These are phyloP conservation scores for Nannochloropsis granulata DNA, from an alignment of 108 stramenopile genomes.

Conservation along the genomic window DNA sequence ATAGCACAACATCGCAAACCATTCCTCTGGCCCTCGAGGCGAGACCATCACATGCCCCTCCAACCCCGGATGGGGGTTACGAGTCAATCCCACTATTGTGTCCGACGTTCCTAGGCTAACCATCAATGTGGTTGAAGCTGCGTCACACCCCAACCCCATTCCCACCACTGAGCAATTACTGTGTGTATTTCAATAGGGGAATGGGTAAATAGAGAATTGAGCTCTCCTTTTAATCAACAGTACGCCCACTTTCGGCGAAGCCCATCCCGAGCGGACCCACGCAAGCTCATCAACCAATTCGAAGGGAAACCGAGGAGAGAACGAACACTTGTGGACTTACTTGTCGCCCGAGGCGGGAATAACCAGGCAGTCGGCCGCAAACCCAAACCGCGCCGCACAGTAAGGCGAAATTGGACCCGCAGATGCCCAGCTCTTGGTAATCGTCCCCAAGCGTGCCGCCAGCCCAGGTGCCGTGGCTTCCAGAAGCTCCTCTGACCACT, in stretches of 20 bases:
- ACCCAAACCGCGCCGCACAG: background rate
- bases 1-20: constrained; percentile 31
- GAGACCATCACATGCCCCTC: constrained; percentile 32
- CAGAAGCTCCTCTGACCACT: constrained; percentile 6
- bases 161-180: constrained; percentile 13
- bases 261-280: background rate
- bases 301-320: background rate
- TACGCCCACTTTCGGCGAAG: background rate
- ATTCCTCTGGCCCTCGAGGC: constrained; percentile 3
- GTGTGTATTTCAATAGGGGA: constrained; percentile 2
- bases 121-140: constrained; percentile 4
- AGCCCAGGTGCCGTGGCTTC: constrained; percentile 16
- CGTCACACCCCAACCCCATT: constrained; percentile 2
- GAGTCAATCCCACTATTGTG: constrained; percentile 22
- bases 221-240: background rate
- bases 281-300: background rate
- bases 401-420: background rate
- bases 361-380: background rate
- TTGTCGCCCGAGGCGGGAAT: background rate
- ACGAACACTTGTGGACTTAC: background rate
- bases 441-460: background rate
- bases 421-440: background rate
- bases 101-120: constrained; percentile 29
- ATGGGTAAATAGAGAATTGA: background rate
- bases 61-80: background rate